A percentile compares a stretch with the other conserved stretches of the same genome.
Conservation (phyloP, 2,329 filamentous ascomycete genomes). For the Sporothrix globosa region DNA sequence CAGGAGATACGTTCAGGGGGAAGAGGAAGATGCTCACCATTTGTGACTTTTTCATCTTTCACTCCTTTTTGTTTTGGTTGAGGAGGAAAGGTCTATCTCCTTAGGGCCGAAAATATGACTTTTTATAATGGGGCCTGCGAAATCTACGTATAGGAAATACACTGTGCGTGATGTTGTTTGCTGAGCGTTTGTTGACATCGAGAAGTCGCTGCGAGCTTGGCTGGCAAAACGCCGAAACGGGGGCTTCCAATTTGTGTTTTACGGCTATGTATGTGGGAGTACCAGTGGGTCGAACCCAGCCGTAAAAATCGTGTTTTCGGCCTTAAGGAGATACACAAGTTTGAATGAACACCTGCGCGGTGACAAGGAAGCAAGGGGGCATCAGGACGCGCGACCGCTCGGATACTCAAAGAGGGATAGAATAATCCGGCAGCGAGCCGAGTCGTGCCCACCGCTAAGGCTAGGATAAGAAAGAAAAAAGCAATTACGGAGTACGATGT, state of each 20-base stretch:
- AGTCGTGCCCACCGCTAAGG: conserved; percentile 26
- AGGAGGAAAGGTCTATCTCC: background rate
- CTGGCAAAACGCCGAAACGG: too few species aligned
- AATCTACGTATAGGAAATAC: too few species aligned
- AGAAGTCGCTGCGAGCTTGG: too few species aligned
- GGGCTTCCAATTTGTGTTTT: too few species aligned
- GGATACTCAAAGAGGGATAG: background rate
- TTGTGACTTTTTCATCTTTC: background rate
- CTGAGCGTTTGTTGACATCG: too few species aligned
- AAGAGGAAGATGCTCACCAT: background rate
- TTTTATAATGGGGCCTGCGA: too few species aligned
- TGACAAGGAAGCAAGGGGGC: background rate
- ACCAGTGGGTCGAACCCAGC: too few species aligned
- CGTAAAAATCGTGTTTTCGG: too few species aligned
- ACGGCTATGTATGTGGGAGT: too few species aligned
- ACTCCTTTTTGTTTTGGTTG: background rate
- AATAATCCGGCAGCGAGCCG: conserved; percentile 8
- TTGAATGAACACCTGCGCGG: background rate
- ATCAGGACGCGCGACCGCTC: background rate
- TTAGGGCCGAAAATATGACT: too few species aligned
- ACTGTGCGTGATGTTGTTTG: too few species aligned
- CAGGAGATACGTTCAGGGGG: background rate
- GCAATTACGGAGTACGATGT: background rate
- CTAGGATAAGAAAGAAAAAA: background rate
- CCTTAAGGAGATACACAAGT: background rate